Base-by-base conservation (phyloP, 2,329 filamentous ascomycete genomes). In the Colletotrichum plurivorum region DNA sequence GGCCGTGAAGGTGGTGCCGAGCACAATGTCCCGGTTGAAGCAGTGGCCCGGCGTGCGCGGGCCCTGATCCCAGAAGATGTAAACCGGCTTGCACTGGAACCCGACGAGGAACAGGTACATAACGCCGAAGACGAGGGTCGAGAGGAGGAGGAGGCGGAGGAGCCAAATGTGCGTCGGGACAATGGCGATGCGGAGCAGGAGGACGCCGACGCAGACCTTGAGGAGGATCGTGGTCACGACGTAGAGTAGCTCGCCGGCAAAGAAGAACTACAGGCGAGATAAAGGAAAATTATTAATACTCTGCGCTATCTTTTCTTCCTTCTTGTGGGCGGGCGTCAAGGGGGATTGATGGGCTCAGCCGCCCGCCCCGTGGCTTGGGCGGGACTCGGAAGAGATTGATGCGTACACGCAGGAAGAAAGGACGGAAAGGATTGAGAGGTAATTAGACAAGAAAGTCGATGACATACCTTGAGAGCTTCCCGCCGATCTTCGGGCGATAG, bases 131-230 rank as follows among this genome's bases (percentile, higher is more conserved):
- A 79, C 56, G 36, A 81, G 72, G 16, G 79, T 81, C 57, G 78
- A 71, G 27, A 73, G 53, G 58, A 80, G 76, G n/a, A 78, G 76
- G 3, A 70, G 41, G 62, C 80, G 79, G 20, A 84, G 67, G 62
- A 80, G 78, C 73, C 74, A 76, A n/a, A 76, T 72, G 61, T 84
- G 58, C 4, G 46, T n/a, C 13, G 73, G 74, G 15, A 76, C 73
- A 67, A 79, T 74, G 15, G 81, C 78, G 62, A 84, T 78, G 60
- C 82, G 81, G 16, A 83, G 75, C 27, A 84, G 76, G 60, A 83
- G 80, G 60, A 75, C 76, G 22, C 78, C 80, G 69, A 84, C 81
- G 36, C 80, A 83, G 13, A 82, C 72, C 66, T 84, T 84, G 51
- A 49, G 22, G 2, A 65, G 41, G 2, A 55, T 15, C 58, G 75